These are phyloP conservation scores for Coleophoma cylindrospora DNA, from an alignment of 2,329 filamentous ascomycete species.

Conservation along the genomic window DNA sequence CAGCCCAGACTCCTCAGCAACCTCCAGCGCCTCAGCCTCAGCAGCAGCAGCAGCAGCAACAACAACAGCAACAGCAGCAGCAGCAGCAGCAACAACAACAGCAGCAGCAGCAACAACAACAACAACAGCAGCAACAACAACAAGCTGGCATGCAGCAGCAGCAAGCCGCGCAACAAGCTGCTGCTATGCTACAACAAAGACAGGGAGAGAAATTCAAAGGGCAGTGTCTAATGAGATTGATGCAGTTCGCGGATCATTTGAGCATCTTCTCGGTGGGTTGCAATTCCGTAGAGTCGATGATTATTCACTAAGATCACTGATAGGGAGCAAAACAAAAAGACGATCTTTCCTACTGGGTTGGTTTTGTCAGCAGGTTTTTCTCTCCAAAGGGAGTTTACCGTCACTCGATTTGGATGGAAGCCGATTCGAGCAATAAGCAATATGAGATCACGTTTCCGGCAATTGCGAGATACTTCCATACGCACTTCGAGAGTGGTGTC, in stretches of 20 bases:
- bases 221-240: slow-evolving; percentile 52
- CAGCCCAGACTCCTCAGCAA: slow-evolving; percentile 32
- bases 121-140: not conserved
- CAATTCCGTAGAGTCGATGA: slow-evolving; percentile 17
- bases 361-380: slow-evolving; percentile 79
- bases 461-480: slow-evolving; percentile 83
- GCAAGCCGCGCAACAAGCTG: slow-evolving; percentile 17
- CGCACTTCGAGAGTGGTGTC: slow-evolving; percentile 82
- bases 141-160: slow-evolving; percentile 3
- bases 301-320: slow-evolving; percentile 18
- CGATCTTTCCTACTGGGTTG: slow-evolving; percentile 72
- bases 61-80: slow-evolving; percentile 24
- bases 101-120: slow-evolving; percentile 14
- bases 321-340: slow-evolving; percentile 56
- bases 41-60: slow-evolving; percentile 28
- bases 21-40: slow-evolving; percentile 32
- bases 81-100: slow-evolving; percentile 31
- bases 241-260: slow-evolving; percentile 59
- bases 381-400: slow-evolving; percentile 71
- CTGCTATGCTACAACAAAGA: slow-evolving; percentile 29
- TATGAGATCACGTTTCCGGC: slow-evolving; percentile 83
- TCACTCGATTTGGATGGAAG: slow-evolving; percentile 54
- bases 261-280: slow-evolving; percentile 49
- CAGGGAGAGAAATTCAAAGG: slow-evolving; percentile 38
- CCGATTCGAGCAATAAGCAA: slow-evolving; percentile 60